These are phyloP conservation scores for Cicer pinnatifidum DNA, from an alignment of 306 rosid genomes.

Conservation along the genomic window DNA sequence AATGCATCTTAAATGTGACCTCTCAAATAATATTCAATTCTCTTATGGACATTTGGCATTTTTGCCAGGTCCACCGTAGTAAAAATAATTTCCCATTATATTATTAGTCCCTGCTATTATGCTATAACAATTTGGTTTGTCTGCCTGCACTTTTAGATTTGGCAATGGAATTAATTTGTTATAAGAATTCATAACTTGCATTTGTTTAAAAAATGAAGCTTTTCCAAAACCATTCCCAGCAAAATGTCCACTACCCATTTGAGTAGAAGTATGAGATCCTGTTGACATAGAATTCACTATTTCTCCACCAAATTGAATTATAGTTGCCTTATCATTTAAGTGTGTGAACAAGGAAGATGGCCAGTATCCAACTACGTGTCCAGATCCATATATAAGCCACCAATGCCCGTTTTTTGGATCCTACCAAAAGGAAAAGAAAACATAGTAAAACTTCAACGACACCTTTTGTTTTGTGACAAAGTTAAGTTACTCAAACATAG, in stretches of 20 bases:
- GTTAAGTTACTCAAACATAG: slow-evolving; percentile 38
- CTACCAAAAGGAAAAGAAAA: slow-evolving; percentile 40
- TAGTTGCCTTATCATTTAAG: slow-evolving; percentile 71
- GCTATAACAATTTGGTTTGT: slow-evolving; percentile 85
- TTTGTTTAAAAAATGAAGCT: slow-evolving; percentile 79
- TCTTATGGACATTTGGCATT: slow-evolving; percentile 75
- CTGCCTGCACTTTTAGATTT: slow-evolving; percentile 67
- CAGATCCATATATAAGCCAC: slow-evolving; percentile 90
- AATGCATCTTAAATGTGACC: no score
- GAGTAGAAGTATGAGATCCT: slow-evolving; percentile 75
- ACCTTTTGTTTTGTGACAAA: slow-evolving; percentile 1
- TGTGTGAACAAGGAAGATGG: slow-evolving; percentile 79
- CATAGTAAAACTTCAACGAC: background rate
- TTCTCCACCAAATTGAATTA: slow-evolving; percentile 91
- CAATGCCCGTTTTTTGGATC: slow-evolving; percentile 93
- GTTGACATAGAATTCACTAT: slow-evolving; percentile 61
- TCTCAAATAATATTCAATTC: background rate
- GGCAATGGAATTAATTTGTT: slow-evolving; percentile 68
- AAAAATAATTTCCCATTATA: slow-evolving; percentile 86
- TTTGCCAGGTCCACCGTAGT: slow-evolving; percentile 96
- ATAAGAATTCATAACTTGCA: slow-evolving; percentile 82
- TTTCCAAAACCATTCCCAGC: slow-evolving; percentile 76
- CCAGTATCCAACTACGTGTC: slow-evolving; percentile 84
- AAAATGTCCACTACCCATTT: slow-evolving; percentile 95
- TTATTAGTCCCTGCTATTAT: slow-evolving; percentile 78